Conservation (phyloP, 2,329 filamentous ascomycete genomes). For the Arachnopeziza araneosa region DNA sequence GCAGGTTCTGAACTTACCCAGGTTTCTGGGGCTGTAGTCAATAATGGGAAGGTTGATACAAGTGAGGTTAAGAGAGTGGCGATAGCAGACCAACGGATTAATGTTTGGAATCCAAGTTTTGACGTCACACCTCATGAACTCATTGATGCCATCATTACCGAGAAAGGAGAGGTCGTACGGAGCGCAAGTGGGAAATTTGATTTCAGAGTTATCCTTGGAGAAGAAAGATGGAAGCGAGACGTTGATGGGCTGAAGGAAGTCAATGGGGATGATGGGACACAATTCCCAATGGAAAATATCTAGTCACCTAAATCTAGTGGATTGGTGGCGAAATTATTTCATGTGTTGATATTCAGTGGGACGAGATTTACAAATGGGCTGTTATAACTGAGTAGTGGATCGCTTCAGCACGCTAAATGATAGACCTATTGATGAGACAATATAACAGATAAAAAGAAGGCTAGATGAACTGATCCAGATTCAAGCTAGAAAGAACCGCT, state of each 20-base stretch:
- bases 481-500: too few relatives aligned
- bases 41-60: constrained; percentile 59
- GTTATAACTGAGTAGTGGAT: too few relatives aligned
- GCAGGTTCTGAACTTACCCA: constrained; percentile 76
- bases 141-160: constrained; percentile 92
- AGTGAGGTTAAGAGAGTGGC: constrained; percentile 64
- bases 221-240: neutral
- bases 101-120: constrained; percentile 95
- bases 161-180: constrained; percentile 82
- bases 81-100: constrained; percentile 70
- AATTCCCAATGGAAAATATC: constrained; percentile 9
- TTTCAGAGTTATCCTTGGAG: constrained; percentile 47
- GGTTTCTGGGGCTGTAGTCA: constrained; percentile 69
- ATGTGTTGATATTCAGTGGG: neutral
- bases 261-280: constrained; percentile 5
- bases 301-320: neutral
- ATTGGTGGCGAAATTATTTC: neutral
- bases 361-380: neutral
- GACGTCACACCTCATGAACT: constrained; percentile 85
- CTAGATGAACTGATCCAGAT: too few relatives aligned
- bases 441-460: too few relatives aligned
- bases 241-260: neutral
- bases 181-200: constrained; percentile 64
- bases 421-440: too few relatives aligned
- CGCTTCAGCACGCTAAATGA: too few relatives aligned